These are phyloP conservation scores for Aspergillus sp. DNA, from an alignment of 2,329 filamentous ascomycete genomes.

Conservation along the genomic window DNA sequence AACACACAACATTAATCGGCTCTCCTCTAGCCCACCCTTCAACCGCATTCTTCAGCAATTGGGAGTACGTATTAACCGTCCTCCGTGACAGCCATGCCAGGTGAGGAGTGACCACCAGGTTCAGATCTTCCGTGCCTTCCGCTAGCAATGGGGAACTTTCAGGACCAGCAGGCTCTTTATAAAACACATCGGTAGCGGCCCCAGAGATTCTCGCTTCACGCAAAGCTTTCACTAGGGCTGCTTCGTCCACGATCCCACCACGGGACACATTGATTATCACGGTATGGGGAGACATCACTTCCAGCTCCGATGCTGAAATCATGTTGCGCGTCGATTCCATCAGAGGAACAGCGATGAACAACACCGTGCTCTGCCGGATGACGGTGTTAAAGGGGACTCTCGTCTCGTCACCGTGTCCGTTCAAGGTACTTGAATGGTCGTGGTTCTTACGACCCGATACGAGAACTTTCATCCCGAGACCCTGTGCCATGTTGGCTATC, in stretches of 20 bases:
- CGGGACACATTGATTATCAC: constrained; percentile 51
- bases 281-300: constrained; percentile 43
- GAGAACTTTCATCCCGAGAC: constrained; percentile 49
- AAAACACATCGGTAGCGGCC: constrained; percentile 52
- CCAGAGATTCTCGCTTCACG: constrained; percentile 46
- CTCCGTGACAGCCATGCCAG: constrained; percentile 52
- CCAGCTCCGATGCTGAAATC: constrained; percentile 40
- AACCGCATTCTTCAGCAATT: constrained; percentile 46
- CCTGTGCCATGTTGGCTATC: constrained; percentile 44
- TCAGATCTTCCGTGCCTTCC: constrained; percentile 45
- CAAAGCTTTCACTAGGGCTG: constrained; percentile 46
- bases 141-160: constrained; percentile 44
- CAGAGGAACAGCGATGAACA: constrained; percentile 31
- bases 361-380: constrained; percentile 26
- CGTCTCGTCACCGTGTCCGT: constrained; percentile 7
- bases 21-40: constrained; percentile 43
- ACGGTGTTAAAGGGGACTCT: constrained; percentile 28
- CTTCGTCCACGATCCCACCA: constrained; percentile 52
- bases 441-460: constrained; percentile 47
- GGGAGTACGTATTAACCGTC: constrained; percentile 47
- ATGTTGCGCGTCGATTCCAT: constrained; percentile 31
- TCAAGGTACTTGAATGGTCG: constrained; percentile 7
- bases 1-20: not conserved
- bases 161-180: constrained; percentile 46
- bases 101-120: constrained; percentile 53